Base-by-base conservation (phyloP, 179 eudicot genomes). In the Carnegiea gigantea region DNA sequence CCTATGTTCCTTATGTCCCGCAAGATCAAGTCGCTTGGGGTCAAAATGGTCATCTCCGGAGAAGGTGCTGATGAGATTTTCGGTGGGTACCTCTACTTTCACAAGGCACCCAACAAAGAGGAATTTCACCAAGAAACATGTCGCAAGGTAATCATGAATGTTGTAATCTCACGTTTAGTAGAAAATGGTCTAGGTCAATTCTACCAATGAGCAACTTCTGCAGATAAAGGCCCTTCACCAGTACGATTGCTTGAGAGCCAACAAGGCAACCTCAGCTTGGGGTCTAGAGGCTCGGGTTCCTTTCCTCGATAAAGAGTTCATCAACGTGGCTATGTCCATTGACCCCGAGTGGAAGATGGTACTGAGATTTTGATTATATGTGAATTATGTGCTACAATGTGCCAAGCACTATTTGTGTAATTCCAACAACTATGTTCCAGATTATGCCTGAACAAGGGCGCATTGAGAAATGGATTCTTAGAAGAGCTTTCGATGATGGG, bases 1-100 rank as follows among this genome's bases (percentile, higher is more conserved):
- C 98, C 98, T 17, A 93, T 95, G 98, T 95, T 95, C 82, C 93
- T 95, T 28, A 92, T 95, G 97, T 93, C 98, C 13, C 89, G 98
- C 36, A 95, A 95, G 88, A 95, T 95, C 68, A 95, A 95, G 89
- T 93, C 98, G 4, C 88, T 91, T 7, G 98, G 98, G 67, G 98
- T 93, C 14, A 95, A 93, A 84, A 93, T 95, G 98, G 98, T 93
- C 36, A 78, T 95, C 24, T 95, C 98, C 9, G 98, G 98, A 62
- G 98, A 95, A 89, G 98, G 97, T 40, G 81, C 98, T 30, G 97
- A 95, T 82, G 97, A 95, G 86, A 88, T 95, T 33, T 95, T 95
- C 70, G 98, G 98, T 44, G 98, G 97, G 62, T 93, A 95, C 83
- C 86, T 93, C 77, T 95, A 95, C 86, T 95, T 95, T 79, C 98